Conservation (phyloP, 2,329 filamentous ascomycete species). For the Beauveria medogensis region DNA sequence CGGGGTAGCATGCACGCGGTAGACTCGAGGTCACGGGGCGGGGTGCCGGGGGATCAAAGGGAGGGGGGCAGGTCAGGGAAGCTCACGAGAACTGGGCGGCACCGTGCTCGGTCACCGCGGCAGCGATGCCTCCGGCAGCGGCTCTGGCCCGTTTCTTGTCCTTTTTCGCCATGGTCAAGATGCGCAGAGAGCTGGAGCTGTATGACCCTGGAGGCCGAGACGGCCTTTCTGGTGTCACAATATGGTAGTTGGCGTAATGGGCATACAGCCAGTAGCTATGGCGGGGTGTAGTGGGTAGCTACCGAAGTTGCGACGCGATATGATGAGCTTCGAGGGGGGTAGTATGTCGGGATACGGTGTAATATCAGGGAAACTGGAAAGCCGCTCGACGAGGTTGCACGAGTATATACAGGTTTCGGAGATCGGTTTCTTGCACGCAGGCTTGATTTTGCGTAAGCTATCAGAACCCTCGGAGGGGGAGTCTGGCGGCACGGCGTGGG, state of each 20-base stretch:
- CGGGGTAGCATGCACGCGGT: slow-evolving; percentile 5
- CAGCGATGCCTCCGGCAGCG: slow-evolving; percentile 41
- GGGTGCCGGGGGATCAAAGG: slow-evolving; percentile 14
- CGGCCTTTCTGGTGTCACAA: slow-evolving; percentile 2
- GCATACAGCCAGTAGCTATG: slow-evolving; percentile 25
- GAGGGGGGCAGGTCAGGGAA: slow-evolving; percentile 21
- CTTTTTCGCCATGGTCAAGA: slow-evolving; percentile 31
- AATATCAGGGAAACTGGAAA: background rate
- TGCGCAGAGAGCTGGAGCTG: slow-evolving; percentile 12
- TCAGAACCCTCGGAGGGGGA: background rate
- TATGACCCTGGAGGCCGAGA: background rate
- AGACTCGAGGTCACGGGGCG: slow-evolving; percentile 15
- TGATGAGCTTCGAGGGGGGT: background rate
- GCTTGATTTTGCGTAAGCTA: background rate
- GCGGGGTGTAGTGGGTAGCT: slow-evolving; percentile 1
- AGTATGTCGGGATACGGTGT: background rate
- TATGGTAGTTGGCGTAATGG: slow-evolving; percentile 22
- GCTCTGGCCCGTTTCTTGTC: slow-evolving; percentile 49
- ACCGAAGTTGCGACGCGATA: background rate
- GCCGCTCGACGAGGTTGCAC: background rate
- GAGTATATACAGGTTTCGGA: background rate
- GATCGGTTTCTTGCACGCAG: background rate
- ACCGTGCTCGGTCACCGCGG: slow-evolving; percentile 45
- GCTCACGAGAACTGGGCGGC: slow-evolving; percentile 45
- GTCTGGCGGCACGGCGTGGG: background rate